These are phyloP conservation scores for Amauroascus niger DNA, from an alignment of 2,329 filamentous ascomycete genomes.

Conservation along the genomic window DNA sequence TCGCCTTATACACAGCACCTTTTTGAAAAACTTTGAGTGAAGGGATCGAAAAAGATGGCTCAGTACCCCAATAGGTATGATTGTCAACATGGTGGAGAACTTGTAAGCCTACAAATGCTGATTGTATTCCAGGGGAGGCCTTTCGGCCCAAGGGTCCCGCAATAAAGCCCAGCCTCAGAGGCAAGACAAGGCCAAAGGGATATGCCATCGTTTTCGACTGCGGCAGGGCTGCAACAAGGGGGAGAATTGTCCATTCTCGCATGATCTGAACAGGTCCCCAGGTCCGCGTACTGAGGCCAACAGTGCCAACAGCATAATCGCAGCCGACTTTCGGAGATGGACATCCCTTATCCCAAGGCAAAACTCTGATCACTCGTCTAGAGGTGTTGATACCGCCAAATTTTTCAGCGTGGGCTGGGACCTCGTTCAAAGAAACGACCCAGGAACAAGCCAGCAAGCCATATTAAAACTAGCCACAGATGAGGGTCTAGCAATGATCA, in stretches of 20 bases:
- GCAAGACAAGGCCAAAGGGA: neutral
- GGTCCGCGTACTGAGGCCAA: neutral
- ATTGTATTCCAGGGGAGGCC: neutral
- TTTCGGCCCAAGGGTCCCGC: neutral
- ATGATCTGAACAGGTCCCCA: neutral
- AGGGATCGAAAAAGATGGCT: neutral
- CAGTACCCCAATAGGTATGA: neutral
- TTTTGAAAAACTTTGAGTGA: too few relatives aligned
- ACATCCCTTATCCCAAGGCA: neutral
- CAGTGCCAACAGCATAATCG: neutral
- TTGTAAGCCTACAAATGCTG: neutral
- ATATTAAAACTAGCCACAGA: constrained; percentile 25
- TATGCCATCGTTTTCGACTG: neutral
- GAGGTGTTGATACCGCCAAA: constrained; percentile 8
- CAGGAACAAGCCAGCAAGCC: constrained; percentile 24
- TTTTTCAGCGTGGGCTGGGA: constrained; percentile 23
- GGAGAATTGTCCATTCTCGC: neutral
- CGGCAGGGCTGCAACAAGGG: neutral
- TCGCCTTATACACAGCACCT: too few relatives aligned
- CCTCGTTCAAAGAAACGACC: constrained; percentile 18
- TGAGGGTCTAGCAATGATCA: constrained; percentile 24
- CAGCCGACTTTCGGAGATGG: neutral
- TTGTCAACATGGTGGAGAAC: neutral
- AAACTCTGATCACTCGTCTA: neutral
- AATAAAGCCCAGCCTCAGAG: neutral